phyloP scores from a whole-genome alignment of 768 basidiomycete species.

The Paxillus rubicundulus region DNA sequence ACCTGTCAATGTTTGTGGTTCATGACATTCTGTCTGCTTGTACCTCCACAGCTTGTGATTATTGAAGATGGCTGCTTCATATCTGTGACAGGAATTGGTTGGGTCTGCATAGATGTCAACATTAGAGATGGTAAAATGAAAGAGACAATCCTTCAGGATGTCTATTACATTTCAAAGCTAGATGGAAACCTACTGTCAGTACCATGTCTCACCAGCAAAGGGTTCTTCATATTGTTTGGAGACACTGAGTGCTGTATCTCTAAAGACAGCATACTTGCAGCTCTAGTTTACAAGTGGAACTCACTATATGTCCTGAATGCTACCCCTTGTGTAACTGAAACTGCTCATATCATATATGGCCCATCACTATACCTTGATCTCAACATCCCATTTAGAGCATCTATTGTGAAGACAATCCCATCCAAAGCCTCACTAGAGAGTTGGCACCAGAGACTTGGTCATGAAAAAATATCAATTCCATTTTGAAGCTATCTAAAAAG shows the following conservation, averaged over 20 bases:
- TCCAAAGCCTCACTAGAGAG: background rate
- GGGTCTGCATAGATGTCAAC: background rate
- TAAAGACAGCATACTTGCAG: background rate
- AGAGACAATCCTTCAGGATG: background rate
- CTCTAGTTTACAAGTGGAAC: background rate
- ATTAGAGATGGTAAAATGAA: background rate
- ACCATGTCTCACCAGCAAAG: slow-evolving; percentile 2
- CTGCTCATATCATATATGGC: background rate
- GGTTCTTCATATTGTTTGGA: background rate
- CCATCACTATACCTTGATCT: background rate
- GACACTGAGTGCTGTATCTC: background rate
- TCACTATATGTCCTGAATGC: slow-evolving; percentile 4
- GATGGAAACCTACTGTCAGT: slow-evolving; percentile 20
- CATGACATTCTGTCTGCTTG: background rate
- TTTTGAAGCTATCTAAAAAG: slow-evolving; percentile 1
- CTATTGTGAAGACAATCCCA: background rate
- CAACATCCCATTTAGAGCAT: background rate
- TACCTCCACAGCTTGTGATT: background rate
- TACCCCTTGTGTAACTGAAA: background rate
- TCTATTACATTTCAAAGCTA: slow-evolving; percentile 5
- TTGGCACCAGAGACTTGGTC: background rate
- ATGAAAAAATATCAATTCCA: background rate
- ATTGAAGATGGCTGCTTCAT: slow-evolving; percentile 2
- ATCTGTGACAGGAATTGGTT: background rate
- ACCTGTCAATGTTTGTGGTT: background rate